These are phyloP conservation scores for Lasiodiplodia hormozganensis DNA, from an alignment of 2,329 filamentous ascomycete species.

Conservation along the genomic window DNA sequence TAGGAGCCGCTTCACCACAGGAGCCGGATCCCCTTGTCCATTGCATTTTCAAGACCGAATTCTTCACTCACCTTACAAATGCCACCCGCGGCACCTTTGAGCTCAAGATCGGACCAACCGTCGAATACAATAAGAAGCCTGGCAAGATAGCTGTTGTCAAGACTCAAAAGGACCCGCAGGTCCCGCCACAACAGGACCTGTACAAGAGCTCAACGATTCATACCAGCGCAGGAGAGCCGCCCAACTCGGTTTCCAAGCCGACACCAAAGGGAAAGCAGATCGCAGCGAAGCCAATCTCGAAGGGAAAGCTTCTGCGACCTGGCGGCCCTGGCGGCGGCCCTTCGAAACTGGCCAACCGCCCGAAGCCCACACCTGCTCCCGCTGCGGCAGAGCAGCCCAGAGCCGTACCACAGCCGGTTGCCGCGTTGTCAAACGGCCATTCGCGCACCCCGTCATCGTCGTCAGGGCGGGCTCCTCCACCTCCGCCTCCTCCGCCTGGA, in stretches of 20 bases:
- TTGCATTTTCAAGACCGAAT: constrained; percentile 95
- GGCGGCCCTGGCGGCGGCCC: constrained; percentile 84
- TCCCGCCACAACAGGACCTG: constrained; percentile 70
- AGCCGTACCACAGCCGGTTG: constrained; percentile 62
- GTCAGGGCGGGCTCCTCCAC: constrained; percentile 58
- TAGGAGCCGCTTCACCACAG: constrained; percentile 87
- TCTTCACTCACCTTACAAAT: constrained; percentile 89
- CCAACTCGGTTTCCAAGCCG: constrained; percentile 81
- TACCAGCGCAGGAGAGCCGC: constrained; percentile 81
- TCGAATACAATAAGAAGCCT: constrained; percentile 96
- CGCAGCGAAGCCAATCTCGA: constrained; percentile 87
- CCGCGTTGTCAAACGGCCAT: constrained; percentile 59
- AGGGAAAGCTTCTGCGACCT: constrained; percentile 88
- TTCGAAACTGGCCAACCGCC: constrained; percentile 69
- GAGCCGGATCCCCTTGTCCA: constrained; percentile 93
- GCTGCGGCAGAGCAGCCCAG: constrained; percentile 49
- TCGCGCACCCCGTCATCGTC: constrained; percentile 48
- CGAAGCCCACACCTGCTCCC: constrained; percentile 38
- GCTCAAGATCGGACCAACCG: constrained; percentile 76
- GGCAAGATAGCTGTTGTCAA: constrained; percentile 90
- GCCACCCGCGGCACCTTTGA: constrained; percentile 81
- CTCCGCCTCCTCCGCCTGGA: constrained; percentile 70
- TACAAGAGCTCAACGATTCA: constrained; percentile 96
- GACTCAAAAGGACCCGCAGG: constrained; percentile 83
- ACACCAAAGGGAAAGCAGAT: constrained; percentile 88